Base-by-base conservation (phyloP, 1,284 basidiomycete species). In the Apiotrichum brassicae region DNA sequence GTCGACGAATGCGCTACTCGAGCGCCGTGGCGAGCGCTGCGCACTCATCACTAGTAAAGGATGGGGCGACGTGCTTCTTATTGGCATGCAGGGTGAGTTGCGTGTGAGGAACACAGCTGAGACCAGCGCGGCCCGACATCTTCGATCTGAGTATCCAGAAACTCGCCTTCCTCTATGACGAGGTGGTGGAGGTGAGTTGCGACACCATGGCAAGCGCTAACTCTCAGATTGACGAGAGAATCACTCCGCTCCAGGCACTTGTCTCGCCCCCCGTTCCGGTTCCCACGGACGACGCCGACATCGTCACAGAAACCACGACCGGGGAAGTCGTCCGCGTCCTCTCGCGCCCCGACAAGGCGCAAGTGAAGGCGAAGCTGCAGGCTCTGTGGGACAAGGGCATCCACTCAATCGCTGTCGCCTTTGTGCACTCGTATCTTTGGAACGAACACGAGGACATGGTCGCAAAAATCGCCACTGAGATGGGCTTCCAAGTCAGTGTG, bases 1-100 rank as follows among this genome's bases (percentile, higher is more conserved):
- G 87, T 92, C 90, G 0, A 98, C 94, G 11, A 98, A 97, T 61
- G 93, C 94, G 0, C 78, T 98, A 0, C 79, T 98, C 4, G 94
- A 97, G 67, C 82, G 94, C 36, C 92, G 92, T 65, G 94, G 94
- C 1, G 85, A 91, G 65, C 83, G 83, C 58, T 91, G 95, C 56
- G 94, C 91, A 0, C 77, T 98, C 19, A 75, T 97, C n/a, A 95
- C 93, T 64, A 97, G 93, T 0, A 84, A 84, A 60, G 93, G 91
- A 0, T 97, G 58, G 54, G 54, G 56, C 16, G 65, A 70, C 41
- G 59, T 60, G 13, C 51, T 67, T 2, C 54, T 60, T 12, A 70
- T 70, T 28, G 67, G 65, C 16, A 66, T 61, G 52, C 67, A 70
- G 37, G 62, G 63, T 65, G 42, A 43, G 60, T 38, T 34, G 25